A percentile compares a stretch with the other conserved stretches of the same genome.
phyloP scores from a whole-genome alignment of 495 filamentous ascomycete genomes.

The Penicillium antarcticum region DNA sequence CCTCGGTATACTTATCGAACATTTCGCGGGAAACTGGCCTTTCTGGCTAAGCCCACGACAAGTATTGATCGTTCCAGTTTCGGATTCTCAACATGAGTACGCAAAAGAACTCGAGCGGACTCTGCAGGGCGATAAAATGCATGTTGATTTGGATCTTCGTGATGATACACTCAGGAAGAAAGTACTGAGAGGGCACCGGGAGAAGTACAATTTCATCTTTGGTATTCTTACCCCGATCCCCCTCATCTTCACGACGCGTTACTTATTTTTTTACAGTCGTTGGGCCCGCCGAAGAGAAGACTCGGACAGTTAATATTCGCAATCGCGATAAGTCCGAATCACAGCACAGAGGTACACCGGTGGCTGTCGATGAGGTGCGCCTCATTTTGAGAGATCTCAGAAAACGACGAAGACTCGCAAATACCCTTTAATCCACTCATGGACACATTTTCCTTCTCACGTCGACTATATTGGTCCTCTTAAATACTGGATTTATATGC shows the following conservation, averaged over 20 bases:
- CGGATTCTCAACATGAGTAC: constrained; percentile 79
- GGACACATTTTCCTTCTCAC: too few relatives aligned
- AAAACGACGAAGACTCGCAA: too few relatives aligned
- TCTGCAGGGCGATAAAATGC: constrained; percentile 53
- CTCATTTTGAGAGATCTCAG: too few relatives aligned
- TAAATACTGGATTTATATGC: too few relatives aligned
- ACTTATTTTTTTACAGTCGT: too few relatives aligned
- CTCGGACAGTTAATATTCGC: constrained; percentile 86
- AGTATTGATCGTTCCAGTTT: constrained; percentile 87
- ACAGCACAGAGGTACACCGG: constrained; percentile 69
- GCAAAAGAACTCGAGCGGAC: constrained; percentile 74
- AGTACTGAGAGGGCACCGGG: constrained; percentile 80
- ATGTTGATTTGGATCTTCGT: constrained; percentile 81
- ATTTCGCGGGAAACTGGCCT: constrained; percentile 96
- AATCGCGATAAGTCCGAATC: constrained; percentile 86
- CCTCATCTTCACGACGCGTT: too few relatives aligned
- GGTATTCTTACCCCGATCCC: too few relatives aligned
- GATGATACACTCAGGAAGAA: constrained; percentile 97
- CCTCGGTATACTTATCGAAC: constrained; percentile 88
- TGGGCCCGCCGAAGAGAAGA: too few relatives aligned
- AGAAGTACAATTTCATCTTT: constrained; percentile 90
- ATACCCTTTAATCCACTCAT: too few relatives aligned
- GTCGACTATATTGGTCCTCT: too few relatives aligned
- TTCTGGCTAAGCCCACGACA: constrained; percentile 96
- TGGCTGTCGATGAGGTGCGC: constrained; percentile 74